Base-by-base conservation (phyloP, 2,329 filamentous ascomycete species). In the Colletotrichum sp. region DNA sequence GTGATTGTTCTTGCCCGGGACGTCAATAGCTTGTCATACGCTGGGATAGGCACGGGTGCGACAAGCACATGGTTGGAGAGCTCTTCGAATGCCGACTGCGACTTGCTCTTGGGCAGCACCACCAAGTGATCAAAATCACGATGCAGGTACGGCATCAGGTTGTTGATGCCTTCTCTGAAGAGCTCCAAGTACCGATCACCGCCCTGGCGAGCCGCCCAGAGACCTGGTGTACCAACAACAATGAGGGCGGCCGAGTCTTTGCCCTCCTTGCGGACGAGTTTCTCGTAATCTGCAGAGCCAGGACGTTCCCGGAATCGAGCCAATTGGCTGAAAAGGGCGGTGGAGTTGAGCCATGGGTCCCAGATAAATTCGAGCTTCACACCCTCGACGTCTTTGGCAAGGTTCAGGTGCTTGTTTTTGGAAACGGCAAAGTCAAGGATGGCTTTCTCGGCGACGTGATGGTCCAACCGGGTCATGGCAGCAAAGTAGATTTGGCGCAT, bases 401-500 rank as follows among this genome's bases (percentile, higher is more conserved):
- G 66, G 64, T 78, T 66, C 62, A 70, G 66, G 15, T 75, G 67
- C 68, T 71, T 77, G 39, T 78, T 69, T 5, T 58, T 34, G 16
- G 68, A 58, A n/a, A 71, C 61, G 22, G 71, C 76, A 28, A 77
- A 78, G 43, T 77, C 76, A 16, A 76, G 68, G 9, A 75, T 70
- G 22, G 75, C 67, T 30, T 62, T 68, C 30, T 72, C 75, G 36
- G 71, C 75, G 6, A 64, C 72, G 9, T 60, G 55, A 22, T 58
- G 65, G 18, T 78, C 71, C n/a, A 78, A 68, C 8, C 76, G 67
- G 18, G 74, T 72, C 36, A 78, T 71, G 36, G 76, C 78, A 8
- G 90, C 89, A 88, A 90, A 93, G 80, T 91, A 94, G 8, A 93
- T 82, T 78, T 93, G 89, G 15, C 92, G 88, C 9, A 89, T 88